Base-by-base conservation (phyloP, 176 grass and related monocot genomes). In the Stipa capillata region DNA sequence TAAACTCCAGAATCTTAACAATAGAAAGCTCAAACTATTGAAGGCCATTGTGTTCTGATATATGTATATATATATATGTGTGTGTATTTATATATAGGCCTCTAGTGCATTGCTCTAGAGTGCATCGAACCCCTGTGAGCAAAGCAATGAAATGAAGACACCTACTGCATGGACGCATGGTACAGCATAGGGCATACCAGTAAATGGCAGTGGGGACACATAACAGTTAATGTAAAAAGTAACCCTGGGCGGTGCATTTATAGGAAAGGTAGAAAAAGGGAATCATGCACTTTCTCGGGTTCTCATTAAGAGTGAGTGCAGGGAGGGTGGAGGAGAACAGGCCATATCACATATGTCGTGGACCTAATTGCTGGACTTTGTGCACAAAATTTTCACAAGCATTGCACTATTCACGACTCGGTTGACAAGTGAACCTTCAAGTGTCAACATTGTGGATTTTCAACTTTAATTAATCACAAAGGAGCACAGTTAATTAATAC, bases 41-140 rank as follows among this genome's bases (percentile, higher is more conserved):
- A 43, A 20, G 58, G 42, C 8, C 34, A 17, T 15, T 1, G 13
- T 76, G 6, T 76, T 42, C 3, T 52, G 33, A 69, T 35, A 3
- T 60, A 68, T 86, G 75, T 86, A 60, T 76, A 51, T n/a, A n/a
- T n/a, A n/a, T n/a, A n/a, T n/a, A n/a, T n/a, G n/a, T n/a, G n/a
- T n/a, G n/a, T n/a, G n/a, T n/a, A n/a, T n/a, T n/a, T n/a, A 68
- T 86, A 81, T 86, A 60, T 76, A 51, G 24, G 24, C 11, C 21
- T 28, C 14, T 48, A 27, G 0, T 12, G 0, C 5, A 52, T 8
- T 35, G 16, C 12, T 54, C 14, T 33, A 40, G 25, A 61, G 4
- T 4, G 11, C 24, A 29, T 13, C 71, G 2, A 78, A 49, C 63
- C 5, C 17, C 31, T 52, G 7, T 62, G 32, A 59, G 41, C 35